Percentiles rank a stretch among this genome's conserved stretches.
phyloP scores from a whole-genome alignment of 306 rosid species.

The Albizia julibrissin region DNA sequence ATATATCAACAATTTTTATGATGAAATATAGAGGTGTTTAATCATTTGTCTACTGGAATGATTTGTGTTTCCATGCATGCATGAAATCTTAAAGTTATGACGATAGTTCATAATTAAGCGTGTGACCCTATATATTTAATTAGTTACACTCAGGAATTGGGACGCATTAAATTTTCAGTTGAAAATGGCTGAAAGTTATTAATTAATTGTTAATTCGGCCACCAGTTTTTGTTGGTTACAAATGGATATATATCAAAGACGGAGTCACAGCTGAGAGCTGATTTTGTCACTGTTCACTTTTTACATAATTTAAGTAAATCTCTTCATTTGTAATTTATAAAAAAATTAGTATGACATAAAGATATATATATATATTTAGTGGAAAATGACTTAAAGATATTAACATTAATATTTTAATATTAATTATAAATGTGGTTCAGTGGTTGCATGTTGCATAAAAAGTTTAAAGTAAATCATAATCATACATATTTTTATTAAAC shows the following conservation, averaged over 20 bases:
- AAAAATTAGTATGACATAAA: too few relatives aligned
- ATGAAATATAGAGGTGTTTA: background rate
- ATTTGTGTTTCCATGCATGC: background rate
- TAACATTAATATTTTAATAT: too few relatives aligned
- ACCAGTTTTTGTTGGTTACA: background rate
- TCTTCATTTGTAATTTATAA: background rate
- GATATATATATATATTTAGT: too few relatives aligned
- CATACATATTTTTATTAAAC: background rate
- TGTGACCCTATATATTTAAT: background rate
- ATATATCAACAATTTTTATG: background rate
- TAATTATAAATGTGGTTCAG: background rate
- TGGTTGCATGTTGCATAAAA: background rate
- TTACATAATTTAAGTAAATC: too few relatives aligned
- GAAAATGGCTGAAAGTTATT: background rate
- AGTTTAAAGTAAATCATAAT: background rate
- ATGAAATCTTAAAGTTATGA: too few relatives aligned
- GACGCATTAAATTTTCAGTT: background rate
- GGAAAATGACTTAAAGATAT: background rate
- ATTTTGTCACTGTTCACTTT: too few relatives aligned
- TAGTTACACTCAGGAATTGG: background rate
- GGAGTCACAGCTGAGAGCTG: background rate
- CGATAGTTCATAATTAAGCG: background rate
- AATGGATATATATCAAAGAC: background rate
- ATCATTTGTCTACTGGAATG: background rate
- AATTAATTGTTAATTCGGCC: too few relatives aligned